These are phyloP conservation scores for Aspergillus glaucus DNA, from an alignment of 2,329 filamentous ascomycete species.

Conservation along the genomic window DNA sequence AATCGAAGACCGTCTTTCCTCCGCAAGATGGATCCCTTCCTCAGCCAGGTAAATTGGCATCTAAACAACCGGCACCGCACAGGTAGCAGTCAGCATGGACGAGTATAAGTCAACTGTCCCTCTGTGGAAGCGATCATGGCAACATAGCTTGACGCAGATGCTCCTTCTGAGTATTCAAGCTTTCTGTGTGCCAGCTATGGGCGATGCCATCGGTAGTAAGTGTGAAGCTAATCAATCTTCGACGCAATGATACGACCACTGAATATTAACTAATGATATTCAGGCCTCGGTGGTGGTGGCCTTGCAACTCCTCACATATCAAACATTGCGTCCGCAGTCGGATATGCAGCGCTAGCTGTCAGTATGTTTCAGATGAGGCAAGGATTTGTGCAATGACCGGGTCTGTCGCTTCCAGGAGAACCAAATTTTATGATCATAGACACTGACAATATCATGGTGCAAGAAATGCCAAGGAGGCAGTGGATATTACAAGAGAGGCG, in stretches of 20 bases:
- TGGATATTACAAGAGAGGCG: too few relatives aligned
- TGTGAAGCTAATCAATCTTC: neutral
- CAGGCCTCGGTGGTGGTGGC: constrained; percentile 39
- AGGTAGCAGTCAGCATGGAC: constrained; percentile 22
- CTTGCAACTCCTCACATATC: constrained; percentile 40
- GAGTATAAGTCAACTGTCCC: constrained; percentile 19
- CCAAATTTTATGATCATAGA: too few relatives aligned
- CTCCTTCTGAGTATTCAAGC: constrained; percentile 43
- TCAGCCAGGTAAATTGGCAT: too few relatives aligned
- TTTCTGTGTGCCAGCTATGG: constrained; percentile 39
- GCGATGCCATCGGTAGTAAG: constrained; percentile 34
- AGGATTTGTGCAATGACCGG: too few relatives aligned
- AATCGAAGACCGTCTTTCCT: too few relatives aligned
- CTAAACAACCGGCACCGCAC: too few relatives aligned
- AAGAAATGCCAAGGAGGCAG: too few relatives aligned
- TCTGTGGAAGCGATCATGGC: constrained; percentile 41
- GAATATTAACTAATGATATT: neutral
- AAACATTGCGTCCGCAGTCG: constrained; percentile 33
- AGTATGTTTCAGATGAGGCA: constrained; percentile 9
- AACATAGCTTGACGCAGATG: constrained; percentile 47
- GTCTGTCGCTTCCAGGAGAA: too few relatives aligned
- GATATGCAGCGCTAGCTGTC: constrained; percentile 24
- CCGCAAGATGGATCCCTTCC: too few relatives aligned
- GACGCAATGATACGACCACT: neutral
- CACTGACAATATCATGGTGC: too few relatives aligned